phyloP scores from a whole-genome alignment of 352 stramenopile species.

The Blastocystis sp. region DNA sequence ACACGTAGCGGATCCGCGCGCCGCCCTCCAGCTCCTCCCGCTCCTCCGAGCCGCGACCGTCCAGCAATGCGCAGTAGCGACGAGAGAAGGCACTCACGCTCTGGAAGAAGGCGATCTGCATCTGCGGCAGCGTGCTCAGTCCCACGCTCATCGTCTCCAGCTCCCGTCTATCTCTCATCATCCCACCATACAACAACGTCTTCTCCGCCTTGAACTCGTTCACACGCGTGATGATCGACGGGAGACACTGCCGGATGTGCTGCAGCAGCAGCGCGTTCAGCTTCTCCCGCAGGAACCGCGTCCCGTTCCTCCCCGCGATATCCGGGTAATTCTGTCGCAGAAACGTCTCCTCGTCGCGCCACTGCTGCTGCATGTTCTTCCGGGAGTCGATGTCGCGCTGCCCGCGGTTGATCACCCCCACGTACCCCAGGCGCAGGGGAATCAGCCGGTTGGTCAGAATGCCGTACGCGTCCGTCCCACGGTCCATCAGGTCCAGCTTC shows the following conservation, averaged over 20 bases:
- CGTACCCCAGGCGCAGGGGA: constrained; percentile 86
- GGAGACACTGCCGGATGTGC: constrained; percentile 93
- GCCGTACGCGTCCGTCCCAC: constrained; percentile 83
- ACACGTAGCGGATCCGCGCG: constrained; percentile 93
- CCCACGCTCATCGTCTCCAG: constrained; percentile 63
- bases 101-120: constrained; percentile 76
- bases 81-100: neutral
- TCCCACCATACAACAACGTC: constrained; percentile 79
- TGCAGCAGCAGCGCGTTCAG: constrained; percentile 98
- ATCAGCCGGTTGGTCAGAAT: constrained; percentile 77
- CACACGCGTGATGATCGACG: constrained; percentile 85
- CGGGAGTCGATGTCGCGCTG: constrained; percentile 92
- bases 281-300: constrained; percentile 82
- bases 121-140: constrained; percentile 71
- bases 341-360: constrained; percentile 86
- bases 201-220: constrained; percentile 60
- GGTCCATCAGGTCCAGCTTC: constrained; percentile 99
- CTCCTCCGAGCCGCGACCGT: constrained; percentile 61
- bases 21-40: constrained; percentile 85
- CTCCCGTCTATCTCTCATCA: constrained; percentile 77
- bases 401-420: constrained; percentile 93
- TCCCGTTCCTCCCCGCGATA: constrained; percentile 76
- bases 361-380: constrained; percentile 81
- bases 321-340: constrained; percentile 88
- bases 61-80: neutral